Evolutionary conservation across 73 alveolate genomes (phyloP).

Genomic region (Paramecium bursaria): DNA sequence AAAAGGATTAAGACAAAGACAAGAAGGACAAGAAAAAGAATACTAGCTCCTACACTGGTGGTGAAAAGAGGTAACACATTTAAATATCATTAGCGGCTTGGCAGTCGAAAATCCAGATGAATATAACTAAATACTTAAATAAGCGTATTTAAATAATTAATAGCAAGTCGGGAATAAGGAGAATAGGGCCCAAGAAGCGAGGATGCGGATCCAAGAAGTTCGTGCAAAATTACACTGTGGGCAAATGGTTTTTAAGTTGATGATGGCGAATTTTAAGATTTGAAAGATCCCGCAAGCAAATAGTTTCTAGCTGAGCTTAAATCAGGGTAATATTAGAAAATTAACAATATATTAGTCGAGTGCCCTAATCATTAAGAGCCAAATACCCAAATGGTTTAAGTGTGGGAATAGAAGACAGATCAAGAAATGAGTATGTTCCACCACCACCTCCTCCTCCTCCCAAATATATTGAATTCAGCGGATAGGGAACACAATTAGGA

Average conservation of each 20-base stretch:
- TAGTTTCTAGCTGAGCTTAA: slow-evolving; percentile 79
- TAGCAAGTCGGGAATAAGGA: slow-evolving; percentile 47
- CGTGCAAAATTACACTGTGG: slow-evolving; percentile 75
- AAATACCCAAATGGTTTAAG: slow-evolving; percentile 76
- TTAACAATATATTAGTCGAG: not conserved
- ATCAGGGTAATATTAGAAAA: slow-evolving; percentile 57
- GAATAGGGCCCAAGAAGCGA: slow-evolving; percentile 10
- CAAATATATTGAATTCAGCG: slow-evolving; percentile 80
- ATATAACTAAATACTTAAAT: slow-evolving; percentile 68
- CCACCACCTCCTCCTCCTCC: slow-evolving; percentile 93
- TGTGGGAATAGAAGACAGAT: slow-evolving; percentile 80
- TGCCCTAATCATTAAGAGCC: slow-evolving; percentile 74
- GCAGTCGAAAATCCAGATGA: slow-evolving; percentile 80
- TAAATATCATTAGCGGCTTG: slow-evolving; percentile 70
- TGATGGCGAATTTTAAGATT: slow-evolving; percentile 85
- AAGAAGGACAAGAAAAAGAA: slow-evolving; percentile 60
- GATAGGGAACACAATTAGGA: slow-evolving; percentile 79
- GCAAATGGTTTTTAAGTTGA: slow-evolving; percentile 81
- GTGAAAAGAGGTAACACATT: slow-evolving; percentile 69
- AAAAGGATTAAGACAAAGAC: slow-evolving; percentile 54
- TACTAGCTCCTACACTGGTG: slow-evolving; percentile 83
- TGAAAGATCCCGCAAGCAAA: slow-evolving; percentile 75
- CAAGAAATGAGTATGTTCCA: slow-evolving; percentile 76
- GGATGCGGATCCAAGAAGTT: slow-evolving; percentile 49
- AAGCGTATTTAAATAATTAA: slow-evolving; percentile 71